These are phyloP conservation scores for Casuarina equisetifolia DNA, from an alignment of 306 rosid genomes.

Conservation along the genomic window DNA sequence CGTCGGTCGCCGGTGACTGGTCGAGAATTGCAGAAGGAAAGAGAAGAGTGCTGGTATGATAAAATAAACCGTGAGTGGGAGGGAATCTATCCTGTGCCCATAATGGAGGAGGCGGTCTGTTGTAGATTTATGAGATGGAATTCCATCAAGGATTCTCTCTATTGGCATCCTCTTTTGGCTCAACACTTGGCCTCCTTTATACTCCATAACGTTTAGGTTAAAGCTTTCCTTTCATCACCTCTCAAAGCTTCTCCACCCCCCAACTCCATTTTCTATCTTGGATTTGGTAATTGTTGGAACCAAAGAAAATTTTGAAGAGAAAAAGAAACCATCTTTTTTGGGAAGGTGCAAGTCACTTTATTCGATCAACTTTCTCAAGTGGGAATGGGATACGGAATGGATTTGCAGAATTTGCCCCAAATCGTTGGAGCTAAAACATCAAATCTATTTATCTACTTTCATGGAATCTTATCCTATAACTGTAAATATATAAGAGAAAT, in stretches of 20 bases:
- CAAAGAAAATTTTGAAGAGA: not conserved
- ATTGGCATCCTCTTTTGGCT: not conserved
- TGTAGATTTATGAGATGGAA: slow-evolving; percentile 32
- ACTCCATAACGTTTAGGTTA: not conserved
- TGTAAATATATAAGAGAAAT: no score
- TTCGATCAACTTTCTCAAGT: slow-evolving; percentile 10
- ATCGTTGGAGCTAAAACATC: not conserved
- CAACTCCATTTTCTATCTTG: not conserved
- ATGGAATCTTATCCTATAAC: not conserved
- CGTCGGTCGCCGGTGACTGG: no score
- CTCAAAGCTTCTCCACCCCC: not conserved
- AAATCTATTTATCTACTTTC: not conserved
- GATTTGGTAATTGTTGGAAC: not conserved
- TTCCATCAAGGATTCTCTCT: slow-evolving; percentile 29
- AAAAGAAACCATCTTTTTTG: not conserved
- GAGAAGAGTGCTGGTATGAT: not conserved
- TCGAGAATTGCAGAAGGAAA: no score
- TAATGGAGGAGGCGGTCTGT: not conserved
- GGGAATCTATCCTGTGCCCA: slow-evolving; percentile 8
- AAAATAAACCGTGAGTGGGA: not conserved
- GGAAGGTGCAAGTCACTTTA: not conserved
- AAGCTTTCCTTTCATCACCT: no score
- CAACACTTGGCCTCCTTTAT: not conserved
- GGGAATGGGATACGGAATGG: not conserved
- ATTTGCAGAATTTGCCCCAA: not conserved